A percentile compares a stretch with the other conserved stretches of the same genome.
These are phyloP conservation scores for Galeopsis tetrahit DNA, from an alignment of 257 asterid genomes.

Conservation along the genomic window DNA sequence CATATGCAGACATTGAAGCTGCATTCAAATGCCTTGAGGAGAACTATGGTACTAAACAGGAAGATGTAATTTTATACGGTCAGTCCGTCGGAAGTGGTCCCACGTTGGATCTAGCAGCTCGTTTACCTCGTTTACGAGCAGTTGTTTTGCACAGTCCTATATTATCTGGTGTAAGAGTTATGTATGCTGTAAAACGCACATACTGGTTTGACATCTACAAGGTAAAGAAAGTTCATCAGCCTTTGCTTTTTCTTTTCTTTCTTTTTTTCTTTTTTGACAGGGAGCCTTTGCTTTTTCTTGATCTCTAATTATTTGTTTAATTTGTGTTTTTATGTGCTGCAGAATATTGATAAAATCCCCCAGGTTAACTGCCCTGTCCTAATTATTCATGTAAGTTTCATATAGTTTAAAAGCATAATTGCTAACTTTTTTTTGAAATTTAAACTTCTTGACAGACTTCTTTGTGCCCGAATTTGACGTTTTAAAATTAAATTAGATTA, in stretches of 20 bases:
- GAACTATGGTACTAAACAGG: conserved; percentile 67
- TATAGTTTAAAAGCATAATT: too few species aligned
- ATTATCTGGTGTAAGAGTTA: conserved; percentile 66
- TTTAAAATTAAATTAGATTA: too few species aligned
- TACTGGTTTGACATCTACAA: conserved; percentile 76
- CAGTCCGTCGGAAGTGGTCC: conserved; percentile 78
- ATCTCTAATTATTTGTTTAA: conserved; percentile 10
- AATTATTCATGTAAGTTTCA: conserved; percentile 74
- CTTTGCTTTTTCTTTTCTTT: not conserved
- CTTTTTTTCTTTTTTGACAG: too few species aligned
- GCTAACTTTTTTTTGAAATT: too few species aligned
- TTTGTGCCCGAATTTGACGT: too few species aligned
- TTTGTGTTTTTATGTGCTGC: conserved; percentile 41
- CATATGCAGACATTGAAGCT: conserved; percentile 70
- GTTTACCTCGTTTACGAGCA: conserved; percentile 56
- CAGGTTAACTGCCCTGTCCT: conserved; percentile 63
- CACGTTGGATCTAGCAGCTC: conserved; percentile 60
- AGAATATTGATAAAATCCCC: conserved; percentile 74
- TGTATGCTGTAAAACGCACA: conserved; percentile 59
- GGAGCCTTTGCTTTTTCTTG: not conserved
- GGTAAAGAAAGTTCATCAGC: conserved; percentile 39
- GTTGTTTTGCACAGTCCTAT: conserved; percentile 71
- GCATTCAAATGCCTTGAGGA: conserved; percentile 70
- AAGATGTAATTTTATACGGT: conserved; percentile 60
- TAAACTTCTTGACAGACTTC: too few species aligned